Conservation (phyloP, 2,329 filamentous ascomycete species). For the Akanthomyces uredinophilus region DNA sequence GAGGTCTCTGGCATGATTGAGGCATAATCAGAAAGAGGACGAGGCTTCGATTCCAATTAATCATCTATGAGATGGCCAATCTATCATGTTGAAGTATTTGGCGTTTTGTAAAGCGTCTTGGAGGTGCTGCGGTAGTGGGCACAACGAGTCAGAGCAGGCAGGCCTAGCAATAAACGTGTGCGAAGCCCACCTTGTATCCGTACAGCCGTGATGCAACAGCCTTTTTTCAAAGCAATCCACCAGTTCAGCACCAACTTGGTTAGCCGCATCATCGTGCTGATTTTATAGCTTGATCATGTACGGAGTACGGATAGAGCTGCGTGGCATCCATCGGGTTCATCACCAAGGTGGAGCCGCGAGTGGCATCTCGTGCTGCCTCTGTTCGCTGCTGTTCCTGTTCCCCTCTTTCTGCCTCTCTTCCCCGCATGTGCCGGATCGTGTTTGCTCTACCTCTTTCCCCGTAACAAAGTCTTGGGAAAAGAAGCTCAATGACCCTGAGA, state of each 20-base stretch:
- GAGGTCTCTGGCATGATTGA: too few relatives aligned
- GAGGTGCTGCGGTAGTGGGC: too few relatives aligned
- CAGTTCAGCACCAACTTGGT: background rate
- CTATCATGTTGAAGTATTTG: too few relatives aligned
- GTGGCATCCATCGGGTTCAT: constrained; percentile 11
- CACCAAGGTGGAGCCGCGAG: background rate
- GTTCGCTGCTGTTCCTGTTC: background rate
- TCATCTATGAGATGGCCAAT: too few relatives aligned
- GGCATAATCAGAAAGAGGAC: background rate
- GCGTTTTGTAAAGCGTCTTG: too few relatives aligned
- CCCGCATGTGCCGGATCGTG: background rate
- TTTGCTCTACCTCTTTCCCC: background rate
- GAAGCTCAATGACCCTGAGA: background rate
- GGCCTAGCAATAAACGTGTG: too few relatives aligned
- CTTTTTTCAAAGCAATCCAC: background rate
- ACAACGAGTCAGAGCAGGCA: too few relatives aligned
- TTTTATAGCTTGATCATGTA: background rate
- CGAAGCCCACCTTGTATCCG: too few relatives aligned
- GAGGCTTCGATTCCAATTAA: too few relatives aligned
- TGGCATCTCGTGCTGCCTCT: background rate
- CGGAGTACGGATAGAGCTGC: background rate
- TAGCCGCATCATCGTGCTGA: background rate
- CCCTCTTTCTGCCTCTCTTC: background rate
- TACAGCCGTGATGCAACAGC: too few relatives aligned
- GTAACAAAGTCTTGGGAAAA: background rate